phyloP scores from a whole-genome alignment of 2,329 filamentous ascomycete species.

The Phaeosphaeriaceae sp. region DNA sequence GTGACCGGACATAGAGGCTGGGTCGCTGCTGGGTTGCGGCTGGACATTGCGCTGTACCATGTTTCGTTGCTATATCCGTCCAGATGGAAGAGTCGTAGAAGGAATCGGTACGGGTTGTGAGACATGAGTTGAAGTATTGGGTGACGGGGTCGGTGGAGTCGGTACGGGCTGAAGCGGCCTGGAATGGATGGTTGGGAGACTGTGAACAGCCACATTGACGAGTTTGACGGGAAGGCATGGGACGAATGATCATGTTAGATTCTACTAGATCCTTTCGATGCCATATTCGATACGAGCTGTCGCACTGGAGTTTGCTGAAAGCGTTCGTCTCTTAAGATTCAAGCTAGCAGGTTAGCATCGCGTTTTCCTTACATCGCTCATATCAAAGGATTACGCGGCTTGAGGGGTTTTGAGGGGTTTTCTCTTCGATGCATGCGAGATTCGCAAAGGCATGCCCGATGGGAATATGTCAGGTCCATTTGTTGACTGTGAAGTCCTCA shows the following conservation, averaged over 20 bases:
- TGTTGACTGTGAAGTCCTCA: background rate
- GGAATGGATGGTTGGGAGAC: slow-evolving; percentile 1
- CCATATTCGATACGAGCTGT: background rate
- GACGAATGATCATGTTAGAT: background rate
- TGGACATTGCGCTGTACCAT: slow-evolving; percentile 2
- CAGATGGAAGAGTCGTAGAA: slow-evolving; percentile 4
- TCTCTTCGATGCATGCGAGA: background rate
- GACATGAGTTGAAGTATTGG: background rate
- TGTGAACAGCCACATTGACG: background rate
- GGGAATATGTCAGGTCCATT: background rate
- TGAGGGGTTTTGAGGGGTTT: background rate
- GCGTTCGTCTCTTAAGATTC: background rate
- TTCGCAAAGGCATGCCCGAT: background rate
- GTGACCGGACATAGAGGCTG: slow-evolving; percentile 4
- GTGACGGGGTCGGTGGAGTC: background rate
- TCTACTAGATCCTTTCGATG: background rate
- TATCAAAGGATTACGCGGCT: background rate
- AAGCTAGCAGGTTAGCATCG: background rate
- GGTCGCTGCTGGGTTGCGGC: slow-evolving; percentile 3
- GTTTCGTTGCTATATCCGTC: slow-evolving; percentile 15
- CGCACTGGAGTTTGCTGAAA: background rate
- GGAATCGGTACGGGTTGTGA: background rate
- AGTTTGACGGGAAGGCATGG: background rate
- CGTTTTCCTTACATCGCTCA: background rate
- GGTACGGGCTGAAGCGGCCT: background rate